Evolutionary conservation across 75 land plant genomes (phyloP), one percentile per base, ranked within the genome.

Genomic region (Isoetes taiwanensis): DNA sequence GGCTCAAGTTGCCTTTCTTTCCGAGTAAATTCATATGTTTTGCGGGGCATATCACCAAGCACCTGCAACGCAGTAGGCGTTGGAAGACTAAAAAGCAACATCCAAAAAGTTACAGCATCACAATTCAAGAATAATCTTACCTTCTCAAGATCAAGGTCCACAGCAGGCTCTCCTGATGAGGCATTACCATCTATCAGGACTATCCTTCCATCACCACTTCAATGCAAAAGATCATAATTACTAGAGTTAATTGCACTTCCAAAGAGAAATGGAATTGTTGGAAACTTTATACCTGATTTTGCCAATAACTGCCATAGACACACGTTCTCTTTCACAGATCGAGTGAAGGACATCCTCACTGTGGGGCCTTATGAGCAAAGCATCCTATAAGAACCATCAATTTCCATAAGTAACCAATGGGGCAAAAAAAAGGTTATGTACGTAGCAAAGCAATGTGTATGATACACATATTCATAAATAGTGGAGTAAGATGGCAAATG

Each of bases 271-370:
- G 8, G 3, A 9, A 10, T 10, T 37, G 12, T 14, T 37, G 9
- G 39, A 37, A 10, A 37, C 39, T 37, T 37, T n/a, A 30, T 16
- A 74, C 77, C 77, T 75, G 56, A 90, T 86, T 20, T 61, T 70
- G 30, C 97, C 93, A 55, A 90, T 82, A 41, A 90, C 97, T 63
- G 97, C 97, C 84, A 90, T 86, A 2, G 97, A 83, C 16, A 90
- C 80, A 60, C 93, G 81, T 62, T 90, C 97, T 43, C 97, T 68
- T n/a, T 74, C 65, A 69, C 97, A 90, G 24, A 90, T 69, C 41
- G 80, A 76, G 12, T 69, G 78, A 33, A 90, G 72, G 29, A 86
- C 40, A n/a, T 41, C 65, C 32, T 80, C 77, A 68, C 71, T 76
- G 57, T 83, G 82, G 19, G 86, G 84, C 56, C 74, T 78, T 38